Base-by-base conservation (phyloP, 2,329 filamentous ascomycete species). In the Verticillium nonalfalfae region DNA sequence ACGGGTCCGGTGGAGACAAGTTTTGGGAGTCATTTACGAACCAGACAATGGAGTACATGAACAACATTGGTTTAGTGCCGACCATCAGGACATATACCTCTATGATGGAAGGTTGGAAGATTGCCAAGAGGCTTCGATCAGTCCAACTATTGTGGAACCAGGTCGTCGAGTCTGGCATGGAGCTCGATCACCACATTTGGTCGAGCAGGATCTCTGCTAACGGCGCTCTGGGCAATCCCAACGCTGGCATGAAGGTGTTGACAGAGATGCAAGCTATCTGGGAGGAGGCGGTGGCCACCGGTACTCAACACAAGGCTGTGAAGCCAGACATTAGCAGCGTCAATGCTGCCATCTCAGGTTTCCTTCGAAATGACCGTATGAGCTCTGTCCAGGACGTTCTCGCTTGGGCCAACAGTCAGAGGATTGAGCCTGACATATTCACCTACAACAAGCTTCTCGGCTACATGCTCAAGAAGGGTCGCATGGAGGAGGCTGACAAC, bases 401-500 rank as follows among this genome's bases (percentile, higher is more conserved):
- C 4, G 68, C 72, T 10, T 91, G 87, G 81, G 85, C 87, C 1
- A 76, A 78, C 18, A 74, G 74, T 40, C 79, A 86, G 56, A 81
- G 79, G 38, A 81, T 88, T 59, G 67, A 77, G 57, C 85, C 85
- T 40, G 80, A 88, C 62, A 74, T 85, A 1, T 79, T 82, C 64
- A 85, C 83, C 1, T 92, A 85, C 75, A 93, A 93, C 73, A 86
- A 81, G 7, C 79, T 92, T n/a, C 79, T 93, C n/a, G 76, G 80
- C 7, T 78, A 85, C 35, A 77, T 85, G 61, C 77, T 91, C 62
- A 78, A 79, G 14, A 73, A 76, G 18, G 79, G 79, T 31, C 75
- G 79, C 33, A 68, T 73, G 38, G 69, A 77, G 1, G 81, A 85
- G 50, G 80, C 84, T 13, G 76, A 79, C 54, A 71, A 71, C 2